Conservation (phyloP, 2,329 filamentous ascomycete species). For the Verticillium tricorpus region DNA sequence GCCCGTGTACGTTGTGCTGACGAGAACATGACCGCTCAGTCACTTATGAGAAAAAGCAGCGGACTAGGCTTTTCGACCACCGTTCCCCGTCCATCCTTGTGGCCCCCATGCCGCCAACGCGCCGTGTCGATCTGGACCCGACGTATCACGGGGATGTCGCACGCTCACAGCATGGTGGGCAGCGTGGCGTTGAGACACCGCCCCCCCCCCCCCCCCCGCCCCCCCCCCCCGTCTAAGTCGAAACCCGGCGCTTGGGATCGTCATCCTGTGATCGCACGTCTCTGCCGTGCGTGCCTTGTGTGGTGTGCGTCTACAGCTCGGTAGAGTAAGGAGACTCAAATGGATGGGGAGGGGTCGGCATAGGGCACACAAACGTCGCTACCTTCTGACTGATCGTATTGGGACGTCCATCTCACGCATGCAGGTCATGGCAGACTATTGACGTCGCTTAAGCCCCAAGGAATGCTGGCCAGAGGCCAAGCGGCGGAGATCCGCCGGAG, state of each 20-base stretch:
- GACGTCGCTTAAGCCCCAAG: not conserved
- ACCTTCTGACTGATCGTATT: not conserved
- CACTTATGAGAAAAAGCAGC: not conserved
- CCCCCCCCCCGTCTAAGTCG: not conserved
- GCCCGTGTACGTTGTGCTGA: not conserved
- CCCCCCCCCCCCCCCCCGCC: not conserved
- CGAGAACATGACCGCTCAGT: not conserved
- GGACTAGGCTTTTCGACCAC: not conserved
- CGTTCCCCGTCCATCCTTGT: not conserved
- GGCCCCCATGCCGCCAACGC: not conserved
- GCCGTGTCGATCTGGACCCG: not conserved
- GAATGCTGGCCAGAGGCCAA: not conserved
- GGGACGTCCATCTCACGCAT: too few relatives aligned
- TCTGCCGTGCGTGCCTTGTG: not conserved
- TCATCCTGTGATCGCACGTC: not conserved
- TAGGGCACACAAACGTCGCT: not conserved
- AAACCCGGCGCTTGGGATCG: not conserved
- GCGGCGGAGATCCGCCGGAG: not conserved
- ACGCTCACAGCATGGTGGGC: not conserved
- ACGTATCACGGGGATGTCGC: not conserved
- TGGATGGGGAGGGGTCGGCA: not conserved
- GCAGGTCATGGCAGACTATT: not conserved
- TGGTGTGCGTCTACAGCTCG: not conserved
- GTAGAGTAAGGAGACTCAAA: not conserved
- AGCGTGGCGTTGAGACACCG: not conserved